These are phyloP conservation scores for Saccharomycopsis sp. DNA, from an alignment of 805 yeast genomes.

Conservation along the genomic window DNA sequence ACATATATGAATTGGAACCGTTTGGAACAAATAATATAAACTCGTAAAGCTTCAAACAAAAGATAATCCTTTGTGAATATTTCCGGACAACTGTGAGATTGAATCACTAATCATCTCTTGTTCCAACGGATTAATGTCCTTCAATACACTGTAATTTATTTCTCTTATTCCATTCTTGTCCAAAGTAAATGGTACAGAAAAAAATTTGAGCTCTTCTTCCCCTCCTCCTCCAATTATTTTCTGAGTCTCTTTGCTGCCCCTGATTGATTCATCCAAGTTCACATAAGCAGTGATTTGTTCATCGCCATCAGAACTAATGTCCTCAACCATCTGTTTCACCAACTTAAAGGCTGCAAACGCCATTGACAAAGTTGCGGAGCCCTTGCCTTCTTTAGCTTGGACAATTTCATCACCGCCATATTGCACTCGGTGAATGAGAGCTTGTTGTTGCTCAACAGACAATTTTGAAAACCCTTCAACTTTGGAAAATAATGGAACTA, in stretches of 20 bases:
- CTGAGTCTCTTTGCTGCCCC: constrained; percentile 34
- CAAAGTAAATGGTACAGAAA: constrained; percentile 56
- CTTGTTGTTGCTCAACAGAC: constrained; percentile 35
- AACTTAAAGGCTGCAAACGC: constrained; percentile 87
- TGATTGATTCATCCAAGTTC: constrained; percentile 39
- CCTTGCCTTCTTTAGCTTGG: constrained; percentile 87
- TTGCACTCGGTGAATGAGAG: constrained; percentile 81
- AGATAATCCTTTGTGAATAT: constrained; percentile 45
- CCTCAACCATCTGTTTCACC: constrained; percentile 37
- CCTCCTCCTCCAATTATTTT: constrained; percentile 38
- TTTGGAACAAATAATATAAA: no score
- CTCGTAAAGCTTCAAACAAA: background rate
- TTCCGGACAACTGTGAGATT: constrained; percentile 43
- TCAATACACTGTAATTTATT: constrained; percentile 46
- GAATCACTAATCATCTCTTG: constrained; percentile 47
- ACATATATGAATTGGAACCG: no score
- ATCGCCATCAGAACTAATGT: constrained; percentile 22
- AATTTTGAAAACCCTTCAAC: constrained; percentile 26
- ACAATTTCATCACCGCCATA: constrained; percentile 97
- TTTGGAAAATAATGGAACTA: constrained; percentile 70
- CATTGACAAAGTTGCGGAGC: constrained; percentile 94
- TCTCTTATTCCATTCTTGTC: constrained; percentile 45
- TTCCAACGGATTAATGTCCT: constrained; percentile 42
- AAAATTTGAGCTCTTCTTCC: constrained; percentile 33
- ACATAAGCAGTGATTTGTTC: constrained; percentile 39